Evolutionary conservation across 2,329 filamentous ascomycete genomes (phyloP).

Genomic region (Neophaeococcomyces mojaviensis): DNA sequence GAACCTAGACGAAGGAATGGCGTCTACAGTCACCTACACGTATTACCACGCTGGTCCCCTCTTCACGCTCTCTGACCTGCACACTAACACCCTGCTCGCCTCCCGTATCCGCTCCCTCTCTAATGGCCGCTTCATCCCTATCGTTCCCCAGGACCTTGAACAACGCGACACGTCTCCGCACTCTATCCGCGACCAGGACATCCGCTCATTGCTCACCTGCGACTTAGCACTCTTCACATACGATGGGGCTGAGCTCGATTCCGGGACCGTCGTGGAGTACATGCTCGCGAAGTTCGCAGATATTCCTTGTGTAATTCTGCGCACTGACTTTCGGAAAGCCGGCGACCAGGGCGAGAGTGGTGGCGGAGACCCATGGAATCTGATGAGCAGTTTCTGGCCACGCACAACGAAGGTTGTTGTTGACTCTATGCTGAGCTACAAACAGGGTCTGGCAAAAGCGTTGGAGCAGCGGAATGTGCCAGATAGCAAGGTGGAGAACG

Average conservation of each 20-base stretch:
- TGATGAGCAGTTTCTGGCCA: constrained; percentile 23
- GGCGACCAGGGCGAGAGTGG: constrained; percentile 18
- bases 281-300: constrained; percentile 23
- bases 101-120: constrained; percentile 15
- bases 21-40: constrained; percentile 14
- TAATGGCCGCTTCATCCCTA: constrained; percentile 18
- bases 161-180: constrained; percentile 21
- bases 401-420: constrained; percentile 16
- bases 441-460: constrained; percentile 13
- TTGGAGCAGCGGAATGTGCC: constrained; percentile 1
- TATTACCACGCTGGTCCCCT: constrained; percentile 24
- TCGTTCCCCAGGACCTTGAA: constrained; percentile 22
- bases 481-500: neutral
- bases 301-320: constrained; percentile 21
- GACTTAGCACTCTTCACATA: constrained; percentile 23
- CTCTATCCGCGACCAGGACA: constrained; percentile 21
- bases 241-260: constrained; percentile 22
- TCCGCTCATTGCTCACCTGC: constrained; percentile 20
- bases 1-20: too few relatives aligned
- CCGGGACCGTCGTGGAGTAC: constrained; percentile 24
- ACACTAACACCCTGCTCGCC: constrained; percentile 20
- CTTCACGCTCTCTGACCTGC: constrained; percentile 23
- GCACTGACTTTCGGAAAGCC: constrained; percentile 21
- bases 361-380: constrained; percentile 20
- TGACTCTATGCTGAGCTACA: constrained; percentile 21